These are phyloP conservation scores for Gypsophila paniculata DNA, from an alignment of 179 eudicot genomes.

Conservation along the genomic window DNA sequence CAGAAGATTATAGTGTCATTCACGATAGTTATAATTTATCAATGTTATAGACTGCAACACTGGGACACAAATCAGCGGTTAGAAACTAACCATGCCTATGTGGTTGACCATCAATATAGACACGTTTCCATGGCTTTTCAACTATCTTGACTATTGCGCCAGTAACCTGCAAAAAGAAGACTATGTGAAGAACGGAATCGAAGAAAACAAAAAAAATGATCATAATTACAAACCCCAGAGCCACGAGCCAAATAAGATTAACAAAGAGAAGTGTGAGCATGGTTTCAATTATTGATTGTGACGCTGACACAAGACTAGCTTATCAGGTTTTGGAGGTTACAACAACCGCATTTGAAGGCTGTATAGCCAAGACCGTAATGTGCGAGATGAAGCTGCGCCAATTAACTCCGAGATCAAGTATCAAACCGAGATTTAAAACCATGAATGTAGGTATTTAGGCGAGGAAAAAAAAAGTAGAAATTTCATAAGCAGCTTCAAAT, in stretches of 20 bases:
- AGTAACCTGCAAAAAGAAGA: conserved; percentile 52
- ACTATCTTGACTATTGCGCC: conserved; percentile 67
- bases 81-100: conserved; percentile 73
- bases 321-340: too few species aligned
- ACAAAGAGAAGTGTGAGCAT: neutral
- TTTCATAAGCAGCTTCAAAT: neutral
- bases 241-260: neutral
- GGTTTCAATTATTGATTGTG: too few species aligned
- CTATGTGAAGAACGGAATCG: neutral
- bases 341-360: too few species aligned
- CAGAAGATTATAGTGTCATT: neutral
- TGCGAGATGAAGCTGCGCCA: too few species aligned
- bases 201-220: neutral
- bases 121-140: conserved; percentile 96
- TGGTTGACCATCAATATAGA: conserved; percentile 57
- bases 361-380: too few species aligned
- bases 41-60: neutral
- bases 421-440: too few species aligned
- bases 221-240: neutral
- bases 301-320: too few species aligned
- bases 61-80: neutral
- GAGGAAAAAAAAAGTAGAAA: neutral
- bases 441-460: neutral
- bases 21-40: neutral
- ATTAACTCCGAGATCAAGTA: too few species aligned